A percentile compares a stretch with the other conserved stretches of the same genome.
phyloP scores from a whole-genome alignment of 345 rosid genomes.

The Turritis glabra region DNA sequence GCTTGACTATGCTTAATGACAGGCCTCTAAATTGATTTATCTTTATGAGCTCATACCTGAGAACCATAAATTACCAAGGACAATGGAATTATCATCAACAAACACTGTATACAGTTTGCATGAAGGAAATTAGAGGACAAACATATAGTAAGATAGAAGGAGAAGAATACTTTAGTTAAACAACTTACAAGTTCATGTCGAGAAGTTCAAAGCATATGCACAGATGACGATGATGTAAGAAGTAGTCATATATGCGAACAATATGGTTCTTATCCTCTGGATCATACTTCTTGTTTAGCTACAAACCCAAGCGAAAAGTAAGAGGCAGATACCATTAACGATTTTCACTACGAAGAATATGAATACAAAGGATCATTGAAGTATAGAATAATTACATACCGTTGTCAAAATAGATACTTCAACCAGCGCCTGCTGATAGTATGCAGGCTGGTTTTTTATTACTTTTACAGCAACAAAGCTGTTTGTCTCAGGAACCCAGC shows the following conservation, averaged over 20 bases:
- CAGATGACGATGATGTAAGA: constrained; percentile 78
- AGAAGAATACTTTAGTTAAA: constrained; percentile 5
- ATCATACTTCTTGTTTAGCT: constrained; percentile 97
- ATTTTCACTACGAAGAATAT: constrained; percentile 9
- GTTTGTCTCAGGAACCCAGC: constrained; percentile 77
- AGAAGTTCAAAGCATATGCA: constrained; percentile 98
- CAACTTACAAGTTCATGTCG: constrained; percentile 91
- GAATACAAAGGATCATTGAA: constrained; percentile 28
- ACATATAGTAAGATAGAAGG: constrained; percentile 10
- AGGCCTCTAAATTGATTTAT: constrained; percentile 90
- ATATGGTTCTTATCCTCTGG: constrained; percentile 98
- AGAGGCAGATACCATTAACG: neutral
- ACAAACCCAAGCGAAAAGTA: constrained; percentile 38
- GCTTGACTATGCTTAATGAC: constrained; percentile 91
- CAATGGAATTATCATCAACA: constrained; percentile 21
- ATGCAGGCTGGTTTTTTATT: constrained; percentile 96
- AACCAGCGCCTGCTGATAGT: constrained; percentile 96
- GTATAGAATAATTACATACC: constrained; percentile 48
- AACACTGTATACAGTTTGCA: constrained; percentile 4
- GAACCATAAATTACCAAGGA: constrained; percentile 38
- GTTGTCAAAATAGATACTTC: constrained; percentile 96
- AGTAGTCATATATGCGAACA: constrained; percentile 95
- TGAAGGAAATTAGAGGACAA: constrained; percentile 6
- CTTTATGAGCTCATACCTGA: constrained; percentile 98
- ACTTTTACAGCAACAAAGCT: constrained; percentile 91